Evolutionary conservation across 371 early-diverging fungal genomes (phyloP), one percentile per base, ranked within the genome.

Genomic region (Syncephalastrum monosporum): DNA sequence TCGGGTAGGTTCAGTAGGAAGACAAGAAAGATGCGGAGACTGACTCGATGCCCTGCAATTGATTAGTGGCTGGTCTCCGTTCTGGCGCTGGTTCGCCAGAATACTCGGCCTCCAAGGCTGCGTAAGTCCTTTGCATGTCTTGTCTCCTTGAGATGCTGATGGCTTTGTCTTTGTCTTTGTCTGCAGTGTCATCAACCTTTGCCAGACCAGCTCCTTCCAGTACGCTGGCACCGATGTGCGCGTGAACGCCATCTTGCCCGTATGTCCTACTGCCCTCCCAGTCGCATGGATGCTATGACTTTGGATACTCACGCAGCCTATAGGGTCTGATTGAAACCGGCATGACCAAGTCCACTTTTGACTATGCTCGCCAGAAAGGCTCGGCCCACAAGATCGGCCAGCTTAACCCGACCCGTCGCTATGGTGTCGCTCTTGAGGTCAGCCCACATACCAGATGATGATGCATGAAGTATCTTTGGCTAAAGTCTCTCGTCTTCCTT

Each of bases 211-310:
- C 8, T 54, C 84, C 7, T 81, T 57, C 48, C 79, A 81, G 56
- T 75, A 67, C 53, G 68, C 71, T 16, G 72, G 81, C 13, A 77
- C 74, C 3, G 70, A 77, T 52, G 64, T 83, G 38, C 80, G 84
- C 3, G 68, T 83, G n/a, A 83, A 83, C 65, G 83, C 83, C 12
- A 63, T 83, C 43, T 82, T 82, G 50, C 82, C 82, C 25, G 82
- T 75, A 74, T 50, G 74, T 63, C 6, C 3, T 10, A 10, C 5
- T 33, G 8, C 2, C 2, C 38, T 10, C 8, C 1, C 0, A 12
- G 10, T n/a, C 17, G 24, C 4, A 14, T 19, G n/a, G 15, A 53
- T 7, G 12, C 27, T n/a, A n/a, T n/a, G n/a, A n/a, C n/a, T 27
- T 14, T 15, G 2, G 17, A 15, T 50, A 25, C 5, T 42, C 29